phyloP scores from a whole-genome alignment of 139 green algal genomes.

The Marvania coccoides region DNA sequence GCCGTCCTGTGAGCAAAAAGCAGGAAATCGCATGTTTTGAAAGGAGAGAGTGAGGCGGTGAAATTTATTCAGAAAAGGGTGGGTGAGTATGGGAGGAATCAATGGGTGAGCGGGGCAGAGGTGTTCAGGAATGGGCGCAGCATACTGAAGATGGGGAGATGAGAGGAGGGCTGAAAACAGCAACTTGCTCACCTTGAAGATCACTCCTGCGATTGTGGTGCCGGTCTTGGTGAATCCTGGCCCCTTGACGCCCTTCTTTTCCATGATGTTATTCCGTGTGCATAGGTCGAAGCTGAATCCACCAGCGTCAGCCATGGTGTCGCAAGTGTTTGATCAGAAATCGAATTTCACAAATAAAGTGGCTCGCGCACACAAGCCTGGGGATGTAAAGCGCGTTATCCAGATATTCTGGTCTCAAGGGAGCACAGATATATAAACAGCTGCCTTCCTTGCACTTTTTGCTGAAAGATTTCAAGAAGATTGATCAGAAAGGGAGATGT shows the following conservation, averaged over 20 bases:
- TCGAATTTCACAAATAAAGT: too few relatives aligned
- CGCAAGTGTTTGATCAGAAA: too few relatives aligned
- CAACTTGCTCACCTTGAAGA: slow-evolving; percentile 80
- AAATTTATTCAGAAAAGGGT: neutral
- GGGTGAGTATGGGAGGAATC: neutral
- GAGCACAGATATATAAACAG: too few relatives aligned
- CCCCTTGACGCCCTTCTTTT: slow-evolving; percentile 52
- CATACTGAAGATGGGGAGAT: neutral
- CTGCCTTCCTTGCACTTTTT: too few relatives aligned
- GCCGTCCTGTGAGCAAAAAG: slow-evolving; percentile 66
- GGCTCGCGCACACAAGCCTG: too few relatives aligned
- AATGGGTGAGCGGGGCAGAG: neutral
- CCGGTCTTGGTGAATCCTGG: slow-evolving; percentile 86
- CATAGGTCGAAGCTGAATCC: slow-evolving; percentile 91
- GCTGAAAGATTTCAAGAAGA: too few relatives aligned
- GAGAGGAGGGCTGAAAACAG: neutral
- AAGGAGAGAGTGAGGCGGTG: neutral
- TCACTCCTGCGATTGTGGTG: slow-evolving; percentile 91
- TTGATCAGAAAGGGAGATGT: too few relatives aligned
- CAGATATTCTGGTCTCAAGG: too few relatives aligned
- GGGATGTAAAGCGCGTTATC: too few relatives aligned
- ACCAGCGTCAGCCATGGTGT: neutral
- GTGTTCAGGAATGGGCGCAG: too few relatives aligned
- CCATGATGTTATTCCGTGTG: slow-evolving; percentile 77
- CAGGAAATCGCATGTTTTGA: neutral